Evolutionary conservation across 2,329 filamentous ascomycete species (phyloP).

Genomic region (Colletotrichum sp.): DNA sequence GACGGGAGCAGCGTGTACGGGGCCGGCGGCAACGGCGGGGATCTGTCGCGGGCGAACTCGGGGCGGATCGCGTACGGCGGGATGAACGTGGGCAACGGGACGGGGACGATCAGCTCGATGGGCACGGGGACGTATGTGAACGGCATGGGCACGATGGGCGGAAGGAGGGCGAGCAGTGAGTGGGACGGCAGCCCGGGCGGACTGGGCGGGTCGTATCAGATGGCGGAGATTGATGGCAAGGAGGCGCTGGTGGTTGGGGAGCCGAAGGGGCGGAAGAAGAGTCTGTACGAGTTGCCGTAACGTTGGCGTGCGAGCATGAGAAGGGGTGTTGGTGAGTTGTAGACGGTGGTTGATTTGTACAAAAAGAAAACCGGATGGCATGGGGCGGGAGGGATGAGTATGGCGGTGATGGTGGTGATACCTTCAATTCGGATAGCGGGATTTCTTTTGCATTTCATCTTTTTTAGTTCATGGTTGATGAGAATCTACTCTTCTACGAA

Average conservation of each 20-base stretch:
- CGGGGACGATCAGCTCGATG: constrained; percentile 12
- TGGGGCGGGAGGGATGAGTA: not conserved
- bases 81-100: not conserved
- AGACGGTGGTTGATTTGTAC: not conserved
- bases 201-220: not conserved
- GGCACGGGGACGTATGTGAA: constrained; percentile 7
- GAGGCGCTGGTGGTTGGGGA: not conserved
- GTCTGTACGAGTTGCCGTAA: constrained; percentile 14
- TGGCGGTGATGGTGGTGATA: not conserved
- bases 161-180: constrained; percentile 3
- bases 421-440: constrained; percentile 7
- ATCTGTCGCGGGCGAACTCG: not conserved
- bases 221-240: constrained; percentile 17
- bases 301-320: not conserved
- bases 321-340: not conserved
- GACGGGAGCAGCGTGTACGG: not conserved
- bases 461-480: not conserved
- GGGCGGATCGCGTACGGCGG: constrained; percentile 2
- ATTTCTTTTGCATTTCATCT: not conserved
- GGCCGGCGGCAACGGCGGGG: not conserved
- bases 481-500: not conserved
- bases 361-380: not conserved
- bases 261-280: constrained; percentile 9
- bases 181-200: constrained; percentile 10
- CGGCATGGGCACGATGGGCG: not conserved